Percentiles rank a stretch among this genome's conserved stretches.
phyloP scores from a whole-genome alignment of 2,329 filamentous ascomycete species.

The Colletotrichum aenigma region DNA sequence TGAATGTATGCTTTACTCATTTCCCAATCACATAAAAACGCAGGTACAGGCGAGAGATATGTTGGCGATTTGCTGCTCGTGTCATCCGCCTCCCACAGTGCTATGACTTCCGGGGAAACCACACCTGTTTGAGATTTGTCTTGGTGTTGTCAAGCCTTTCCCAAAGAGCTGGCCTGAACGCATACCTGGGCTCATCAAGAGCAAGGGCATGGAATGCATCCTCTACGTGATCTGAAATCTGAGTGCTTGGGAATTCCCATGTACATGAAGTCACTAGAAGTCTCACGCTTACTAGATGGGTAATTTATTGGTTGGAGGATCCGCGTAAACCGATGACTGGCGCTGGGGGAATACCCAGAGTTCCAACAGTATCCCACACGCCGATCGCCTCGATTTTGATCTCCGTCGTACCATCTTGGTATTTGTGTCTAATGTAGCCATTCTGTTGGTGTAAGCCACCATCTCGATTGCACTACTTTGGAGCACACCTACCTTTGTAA shows the following conservation, averaged over 20 bases:
- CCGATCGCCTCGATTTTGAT: slow-evolving; percentile 38
- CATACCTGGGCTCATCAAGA: slow-evolving; percentile 57
- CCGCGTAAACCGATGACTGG: slow-evolving; percentile 15
- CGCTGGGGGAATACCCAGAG: slow-evolving; percentile 43
- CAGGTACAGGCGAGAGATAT: slow-evolving; percentile 41
- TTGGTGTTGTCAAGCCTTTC: slow-evolving; percentile 44
- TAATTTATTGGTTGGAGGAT: slow-evolving; percentile 46
- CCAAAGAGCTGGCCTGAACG: slow-evolving; percentile 61
- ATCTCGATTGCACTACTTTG: not conserved
- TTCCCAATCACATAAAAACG: not conserved
- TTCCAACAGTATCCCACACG: slow-evolving; percentile 47
- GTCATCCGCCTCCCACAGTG: slow-evolving; percentile 72
- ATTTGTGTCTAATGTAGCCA: slow-evolving; percentile 40
- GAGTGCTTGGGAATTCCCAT: slow-evolving; percentile 58
- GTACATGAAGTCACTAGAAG: not conserved
- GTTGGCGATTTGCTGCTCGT: slow-evolving; percentile 49
- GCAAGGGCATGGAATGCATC: slow-evolving; percentile 65
- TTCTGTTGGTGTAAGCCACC: not conserved
- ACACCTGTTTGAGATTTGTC: slow-evolving; percentile 55
- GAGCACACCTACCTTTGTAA: slow-evolving; percentile 40
- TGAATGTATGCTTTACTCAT: not conserved
- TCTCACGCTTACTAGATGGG: slow-evolving; percentile 48
- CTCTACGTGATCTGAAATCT: slow-evolving; percentile 54
- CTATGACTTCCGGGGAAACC: slow-evolving; percentile 76
- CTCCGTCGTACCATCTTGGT: slow-evolving; percentile 35